These are phyloP conservation scores for Apophysomyces ossiformis DNA, from an alignment of 371 early-diverging fungal species.

Conservation along the genomic window DNA sequence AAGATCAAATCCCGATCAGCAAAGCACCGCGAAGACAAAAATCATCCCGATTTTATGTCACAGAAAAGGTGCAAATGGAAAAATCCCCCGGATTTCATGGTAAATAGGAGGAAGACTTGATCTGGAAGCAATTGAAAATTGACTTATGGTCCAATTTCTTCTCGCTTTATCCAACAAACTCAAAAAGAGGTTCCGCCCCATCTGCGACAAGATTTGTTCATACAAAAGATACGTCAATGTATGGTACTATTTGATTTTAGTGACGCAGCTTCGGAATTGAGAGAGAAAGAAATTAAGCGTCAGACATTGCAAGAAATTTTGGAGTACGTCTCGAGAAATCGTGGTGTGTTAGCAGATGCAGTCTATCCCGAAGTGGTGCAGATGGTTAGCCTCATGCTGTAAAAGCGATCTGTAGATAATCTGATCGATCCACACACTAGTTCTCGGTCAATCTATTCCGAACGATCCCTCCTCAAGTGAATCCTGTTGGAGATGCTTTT, in stretches of 20 bases:
- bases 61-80: slow-evolving; percentile 79
- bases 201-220: slow-evolving; percentile 80
- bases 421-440: slow-evolving; percentile 44
- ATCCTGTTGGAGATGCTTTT: slow-evolving; percentile 93
- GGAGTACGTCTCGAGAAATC: slow-evolving; percentile 85
- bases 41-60: slow-evolving; percentile 84
- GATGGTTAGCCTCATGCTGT: slow-evolving; percentile 68
- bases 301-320: slow-evolving; percentile 87
- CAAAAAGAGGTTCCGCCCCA: slow-evolving; percentile 67
- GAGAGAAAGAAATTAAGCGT: slow-evolving; percentile 93
- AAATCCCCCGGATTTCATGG: slow-evolving; percentile 77
- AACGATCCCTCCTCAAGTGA: slow-evolving; percentile 92
- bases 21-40: slow-evolving; percentile 84
- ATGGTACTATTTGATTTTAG: slow-evolving; percentile 90
- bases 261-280: slow-evolving; percentile 81
- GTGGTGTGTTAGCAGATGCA: slow-evolving; percentile 83
- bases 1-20: slow-evolving; percentile 79
- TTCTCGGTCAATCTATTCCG: slow-evolving; percentile 91
- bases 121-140: not conserved
- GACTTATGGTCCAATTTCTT: slow-evolving; percentile 6
- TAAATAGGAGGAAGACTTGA: slow-evolving; percentile 24
- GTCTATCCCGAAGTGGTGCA: slow-evolving; percentile 88
- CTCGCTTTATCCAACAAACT: not conserved
- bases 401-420: not conserved
- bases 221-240: slow-evolving; percentile 90